Conservation (phyloP, 1,284 basidiomycete species). For the Cutaneotrichosporon curvatum region DNA sequence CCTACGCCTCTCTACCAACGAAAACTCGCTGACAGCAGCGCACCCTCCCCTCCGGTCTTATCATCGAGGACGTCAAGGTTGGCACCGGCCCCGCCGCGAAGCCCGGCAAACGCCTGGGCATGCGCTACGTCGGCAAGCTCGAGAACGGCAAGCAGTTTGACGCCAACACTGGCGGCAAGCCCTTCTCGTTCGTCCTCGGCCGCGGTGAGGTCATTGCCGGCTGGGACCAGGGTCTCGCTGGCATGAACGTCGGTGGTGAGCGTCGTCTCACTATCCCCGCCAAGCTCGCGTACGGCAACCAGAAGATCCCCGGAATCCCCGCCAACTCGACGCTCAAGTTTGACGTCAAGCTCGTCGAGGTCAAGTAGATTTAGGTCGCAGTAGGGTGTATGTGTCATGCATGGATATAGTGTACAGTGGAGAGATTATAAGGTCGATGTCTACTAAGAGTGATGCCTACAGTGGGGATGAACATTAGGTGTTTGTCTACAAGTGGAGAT, state of each 20-base stretch:
- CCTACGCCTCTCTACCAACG: no score
- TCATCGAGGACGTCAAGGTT: conserved; percentile 67
- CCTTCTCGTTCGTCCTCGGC: conserved; percentile 83
- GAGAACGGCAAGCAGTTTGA: conserved; percentile 81
- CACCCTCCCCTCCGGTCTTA: conserved; percentile 64
- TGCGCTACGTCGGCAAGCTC: conserved; percentile 68
- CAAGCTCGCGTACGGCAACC: conserved; percentile 51
- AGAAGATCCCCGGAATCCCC: conserved; percentile 51
- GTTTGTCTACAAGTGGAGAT: no score
- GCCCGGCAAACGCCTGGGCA: conserved; percentile 70
- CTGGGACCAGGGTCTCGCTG: conserved; percentile 87
- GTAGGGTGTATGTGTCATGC: no score
- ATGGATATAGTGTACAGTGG: no score
- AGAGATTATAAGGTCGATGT: neutral
- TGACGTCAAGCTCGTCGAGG: conserved; percentile 52
- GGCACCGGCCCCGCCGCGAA: conserved; percentile 80
- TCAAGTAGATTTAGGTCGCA: conserved; percentile 39
- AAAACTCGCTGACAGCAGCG: no score
- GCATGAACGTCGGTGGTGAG: conserved; percentile 89
- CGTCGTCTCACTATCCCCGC: conserved; percentile 59
- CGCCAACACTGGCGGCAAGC: conserved; percentile 77
- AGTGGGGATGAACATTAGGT: no score
- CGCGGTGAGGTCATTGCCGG: conserved; percentile 87
- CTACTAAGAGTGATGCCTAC: no score
- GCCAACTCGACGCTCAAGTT: conserved; percentile 49